Conservation (phyloP, 2,329 filamentous ascomycete species). For the Colletotrichum sansevieriae region DNA sequence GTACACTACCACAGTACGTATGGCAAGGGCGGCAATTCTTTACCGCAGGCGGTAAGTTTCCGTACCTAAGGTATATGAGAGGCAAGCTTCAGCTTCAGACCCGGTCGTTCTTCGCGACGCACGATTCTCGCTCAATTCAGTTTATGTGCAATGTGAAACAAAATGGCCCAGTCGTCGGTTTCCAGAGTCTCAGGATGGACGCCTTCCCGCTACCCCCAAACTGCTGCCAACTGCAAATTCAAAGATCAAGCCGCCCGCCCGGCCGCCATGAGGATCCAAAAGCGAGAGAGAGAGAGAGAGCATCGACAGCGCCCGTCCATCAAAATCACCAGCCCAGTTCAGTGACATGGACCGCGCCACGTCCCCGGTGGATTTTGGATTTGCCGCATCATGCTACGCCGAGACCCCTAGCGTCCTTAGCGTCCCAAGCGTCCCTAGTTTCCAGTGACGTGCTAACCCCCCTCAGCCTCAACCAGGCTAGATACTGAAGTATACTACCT, state of each 20-base stretch:
- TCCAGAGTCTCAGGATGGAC: background rate
- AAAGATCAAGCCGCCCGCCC: constrained; percentile 3
- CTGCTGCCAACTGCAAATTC: background rate
- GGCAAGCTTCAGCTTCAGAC: background rate
- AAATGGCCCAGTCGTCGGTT: background rate
- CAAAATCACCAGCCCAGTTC: background rate
- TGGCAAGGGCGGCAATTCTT: constrained; percentile 34
- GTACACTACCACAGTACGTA: too few species aligned
- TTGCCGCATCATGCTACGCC: constrained; percentile 22
- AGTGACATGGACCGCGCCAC: constrained; percentile 2
- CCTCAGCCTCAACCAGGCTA: constrained; percentile 33
- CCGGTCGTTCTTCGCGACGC: background rate
- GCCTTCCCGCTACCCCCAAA: too few species aligned
- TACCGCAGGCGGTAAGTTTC: constrained; percentile 17
- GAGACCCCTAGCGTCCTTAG: constrained; percentile 28
- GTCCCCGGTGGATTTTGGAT: constrained; percentile 13
- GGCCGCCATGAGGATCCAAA: constrained; percentile 11
- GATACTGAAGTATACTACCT: background rate
- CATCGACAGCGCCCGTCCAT: background rate
- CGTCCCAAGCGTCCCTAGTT: constrained; percentile 1
- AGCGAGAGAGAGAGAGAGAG: background rate
- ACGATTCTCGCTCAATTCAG: background rate
- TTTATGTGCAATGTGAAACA: background rate
- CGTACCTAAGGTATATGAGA: background rate
- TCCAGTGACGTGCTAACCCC: constrained; percentile 22